phyloP scores from a whole-genome alignment of 2,329 filamentous ascomycete species.

The Zymoseptoria tritici region DNA sequence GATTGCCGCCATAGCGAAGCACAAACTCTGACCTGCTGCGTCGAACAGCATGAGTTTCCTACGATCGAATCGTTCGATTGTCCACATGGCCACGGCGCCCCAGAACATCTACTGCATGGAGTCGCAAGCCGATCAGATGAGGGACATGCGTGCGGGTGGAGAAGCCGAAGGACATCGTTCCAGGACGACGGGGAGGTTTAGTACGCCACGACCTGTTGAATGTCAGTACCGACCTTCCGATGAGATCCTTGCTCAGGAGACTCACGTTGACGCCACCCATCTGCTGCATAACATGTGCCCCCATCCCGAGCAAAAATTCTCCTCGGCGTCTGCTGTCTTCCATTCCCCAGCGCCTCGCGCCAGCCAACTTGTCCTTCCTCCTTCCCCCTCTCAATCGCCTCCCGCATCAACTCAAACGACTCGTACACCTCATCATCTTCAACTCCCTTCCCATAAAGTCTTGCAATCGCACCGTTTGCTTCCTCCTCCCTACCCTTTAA shows the following conservation, averaged over 20 bases:
- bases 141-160: background rate
- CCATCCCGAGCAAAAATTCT: constrained; percentile 54
- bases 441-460: constrained; percentile 40
- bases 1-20: background rate
- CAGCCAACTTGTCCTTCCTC: constrained; percentile 29
- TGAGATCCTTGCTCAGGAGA: too few species aligned
- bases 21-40: background rate
- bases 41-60: background rate
- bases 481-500: constrained; percentile 40
- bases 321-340: constrained; percentile 59
- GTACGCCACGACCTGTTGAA: constrained; percentile 32
- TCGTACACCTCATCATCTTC: constrained; percentile 49
- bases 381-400: constrained; percentile 9
- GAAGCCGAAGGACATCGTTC: background rate
- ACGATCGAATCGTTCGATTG: background rate
- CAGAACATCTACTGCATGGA: constrained; percentile 28
- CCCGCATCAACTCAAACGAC: background rate
- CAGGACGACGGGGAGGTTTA: constrained; percentile 17
- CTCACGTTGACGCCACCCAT: constrained; percentile 43
- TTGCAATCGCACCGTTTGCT: constrained; percentile 44
- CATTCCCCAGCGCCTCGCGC: constrained; percentile 51
- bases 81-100: background rate
- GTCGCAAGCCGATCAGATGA: background rate
- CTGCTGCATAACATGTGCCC: constrained; percentile 57
- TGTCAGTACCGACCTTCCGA: too few species aligned